Base-by-base conservation (phyloP, 2,329 filamentous ascomycete genomes). In the Xylaria multiplex region DNA sequence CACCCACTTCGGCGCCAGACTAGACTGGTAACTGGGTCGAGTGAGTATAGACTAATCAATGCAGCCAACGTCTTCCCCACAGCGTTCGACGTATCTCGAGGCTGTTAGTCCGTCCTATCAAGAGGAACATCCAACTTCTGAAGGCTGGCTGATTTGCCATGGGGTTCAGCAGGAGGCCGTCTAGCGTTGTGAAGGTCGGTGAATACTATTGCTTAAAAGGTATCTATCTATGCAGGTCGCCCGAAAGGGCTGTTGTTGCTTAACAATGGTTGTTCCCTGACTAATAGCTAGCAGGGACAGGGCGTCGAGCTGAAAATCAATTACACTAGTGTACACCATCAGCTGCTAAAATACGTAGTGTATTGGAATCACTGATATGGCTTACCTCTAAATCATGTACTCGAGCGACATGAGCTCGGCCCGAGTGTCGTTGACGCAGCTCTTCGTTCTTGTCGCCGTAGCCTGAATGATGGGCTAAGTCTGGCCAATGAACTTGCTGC, bases 1-100 rank as follows among this genome's bases (percentile, higher is more conserved):
- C 32, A 50, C 22, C 63, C 45, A 52, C 63, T 55, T 42, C 22
- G 9, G 9, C 27, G 6, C 2, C 16, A 27, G 52, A 24, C 35
- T 16, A 40, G 50, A 35, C 50, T 13, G 24, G 11, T 43, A 43
- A 27, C 35, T 55, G 22, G 22, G 49, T 11, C 30, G 37, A 22
- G 22, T 55, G 19, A 55, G 53, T 19, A n/a, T 27, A n/a, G 35
- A 30, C 45, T 14, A 27, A 24, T 11, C 45, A 13, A 1, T 48
- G 19, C 24, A 8, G 14, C 45, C 8, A 24, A 11, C 2, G 14
- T 48, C 32, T 35, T 35, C 32, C 32, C 32, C 32, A 11, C 32
- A 11, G 9, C 32, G 32, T 35, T 35, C 6, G 32, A 35, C 9
- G 6, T 35, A 35, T 8, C 32, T 35, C 9, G 32, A 35, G 30